These are phyloP conservation scores for Neurospora sp. DNA, from an alignment of 495 filamentous ascomycete genomes.

Conservation along the genomic window DNA sequence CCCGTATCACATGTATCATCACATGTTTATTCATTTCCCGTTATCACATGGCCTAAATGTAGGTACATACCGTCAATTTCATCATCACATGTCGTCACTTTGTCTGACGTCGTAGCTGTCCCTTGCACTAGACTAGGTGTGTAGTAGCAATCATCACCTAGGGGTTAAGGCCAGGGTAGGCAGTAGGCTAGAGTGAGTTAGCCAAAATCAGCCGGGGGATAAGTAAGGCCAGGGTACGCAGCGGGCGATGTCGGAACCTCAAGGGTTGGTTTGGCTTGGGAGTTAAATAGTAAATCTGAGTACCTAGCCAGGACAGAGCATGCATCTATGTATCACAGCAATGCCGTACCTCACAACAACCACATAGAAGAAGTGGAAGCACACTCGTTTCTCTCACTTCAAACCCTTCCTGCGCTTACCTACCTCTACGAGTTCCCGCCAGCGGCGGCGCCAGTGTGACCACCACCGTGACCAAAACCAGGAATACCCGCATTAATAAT, in stretches of 20 bases:
- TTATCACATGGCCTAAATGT: neutral
- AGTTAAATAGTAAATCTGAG: neutral
- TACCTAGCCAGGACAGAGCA: too few relatives aligned
- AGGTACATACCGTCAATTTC: too few relatives aligned
- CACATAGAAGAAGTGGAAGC: neutral
- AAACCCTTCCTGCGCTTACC: neutral
- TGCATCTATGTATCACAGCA: neutral
- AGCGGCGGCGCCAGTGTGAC: neutral
- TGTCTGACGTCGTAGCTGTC: neutral
- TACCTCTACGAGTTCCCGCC: neutral
- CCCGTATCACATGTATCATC: neutral
- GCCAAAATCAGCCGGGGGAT: neutral
- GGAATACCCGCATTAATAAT: conserved; percentile 16
- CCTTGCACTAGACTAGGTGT: neutral
- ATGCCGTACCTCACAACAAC: neutral
- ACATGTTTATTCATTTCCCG: neutral
- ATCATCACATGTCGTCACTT: neutral
- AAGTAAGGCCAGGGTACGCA: neutral
- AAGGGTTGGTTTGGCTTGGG: neutral
- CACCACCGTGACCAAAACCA: neutral
- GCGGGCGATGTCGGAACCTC: neutral
- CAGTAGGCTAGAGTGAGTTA: neutral
- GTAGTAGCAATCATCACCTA: neutral
- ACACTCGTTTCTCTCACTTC: neutral
- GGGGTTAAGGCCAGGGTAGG: neutral